Evolutionary conservation across 2,329 filamentous ascomycete species (phyloP), one percentile per base, ranked within the genome.

Genomic region (Rutstroemia sp.): DNA sequence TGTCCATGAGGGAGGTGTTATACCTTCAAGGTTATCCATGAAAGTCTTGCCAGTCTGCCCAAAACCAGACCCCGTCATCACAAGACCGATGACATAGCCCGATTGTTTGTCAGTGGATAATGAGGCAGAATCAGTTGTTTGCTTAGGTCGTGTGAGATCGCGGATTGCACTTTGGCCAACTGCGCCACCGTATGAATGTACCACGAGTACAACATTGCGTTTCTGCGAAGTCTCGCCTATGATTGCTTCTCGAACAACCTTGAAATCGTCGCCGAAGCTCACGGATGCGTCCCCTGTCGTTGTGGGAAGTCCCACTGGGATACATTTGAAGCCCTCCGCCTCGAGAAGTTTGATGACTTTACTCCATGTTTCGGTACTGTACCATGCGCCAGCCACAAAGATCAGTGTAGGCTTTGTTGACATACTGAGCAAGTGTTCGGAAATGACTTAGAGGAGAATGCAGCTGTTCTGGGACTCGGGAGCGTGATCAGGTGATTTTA

Each of bases 351-450:
- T 67, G 34, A 42, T 62, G 2, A 73, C 63, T 53, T 65, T 66
- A 51, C 72, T 67, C 71, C 71, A 75, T 45, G 67, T 67, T 19
- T 65, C 68, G 7, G 64, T 63, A 21, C 57, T 62, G 56, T 80
- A 77, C 76, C 77, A 79, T 25, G 75, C 70, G 5, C 77, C 77
- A 1, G 71, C 76, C 1, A 80, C 68, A 19, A 80, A 71, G 55
- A 80, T 57, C 0, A 79, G 63, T 9, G 71, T 72, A 44, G 72
- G 70, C 30, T 62, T 63, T 23, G 21, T 4, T 34, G 58, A 57
- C 61, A 63, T 63, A 9, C 25, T 38, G 30, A 34, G 30, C 30
- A 34, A 34, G 30, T 34, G 30, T 34, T 12, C 10, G 25, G 8
- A 34, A 14, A 34, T 12, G 30, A 34, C 30, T 34, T 34, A 9